Conservation (phyloP, 164 flowering plant species). For the Nymphaea thermarum region DNA sequence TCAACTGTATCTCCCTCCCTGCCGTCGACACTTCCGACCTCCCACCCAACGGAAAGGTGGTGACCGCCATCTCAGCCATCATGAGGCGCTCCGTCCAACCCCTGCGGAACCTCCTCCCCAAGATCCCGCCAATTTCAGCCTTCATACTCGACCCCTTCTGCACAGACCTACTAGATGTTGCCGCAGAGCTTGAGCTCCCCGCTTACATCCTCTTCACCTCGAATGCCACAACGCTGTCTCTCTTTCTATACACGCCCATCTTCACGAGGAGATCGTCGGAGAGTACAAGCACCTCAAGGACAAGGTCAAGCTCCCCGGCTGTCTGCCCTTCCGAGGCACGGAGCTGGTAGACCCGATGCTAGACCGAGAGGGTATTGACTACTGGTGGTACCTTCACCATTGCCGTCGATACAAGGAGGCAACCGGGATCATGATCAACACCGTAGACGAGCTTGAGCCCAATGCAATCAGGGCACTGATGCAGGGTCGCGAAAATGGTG, state of each 20-base stretch:
- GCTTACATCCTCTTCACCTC: conserved; percentile 30
- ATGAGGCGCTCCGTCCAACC: not conserved
- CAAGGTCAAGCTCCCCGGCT: conserved; percentile 22
- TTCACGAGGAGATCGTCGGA: conserved; percentile 12
- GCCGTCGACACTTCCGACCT: not conserved
- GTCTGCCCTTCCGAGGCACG: conserved; percentile 14
- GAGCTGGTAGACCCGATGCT: conserved; percentile 23
- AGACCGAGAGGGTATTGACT: conserved; percentile 13
- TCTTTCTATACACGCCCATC: conserved; percentile 16
- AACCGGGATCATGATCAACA: conserved; percentile 20
- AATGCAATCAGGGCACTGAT: conserved; percentile 1
- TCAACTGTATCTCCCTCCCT: not conserved
- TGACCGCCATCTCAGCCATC: not conserved
- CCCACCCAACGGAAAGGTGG: not conserved
- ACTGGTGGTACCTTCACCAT: conserved; percentile 13
- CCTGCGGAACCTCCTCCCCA: not conserved
- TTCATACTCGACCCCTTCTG: conserved; percentile 32
- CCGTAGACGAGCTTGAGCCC: conserved; percentile 15
- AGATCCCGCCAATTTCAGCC: conserved; percentile 4
- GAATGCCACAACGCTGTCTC: conserved; percentile 16
- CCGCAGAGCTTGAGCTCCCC: conserved; percentile 19
- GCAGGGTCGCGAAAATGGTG: not conserved
- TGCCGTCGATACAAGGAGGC: conserved; percentile 5
- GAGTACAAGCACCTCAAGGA: conserved; percentile 21
- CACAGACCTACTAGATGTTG: conserved; percentile 23